These are phyloP conservation scores for Penicillium sp. DNA, from an alignment of 2,329 filamentous ascomycete genomes.

Conservation along the genomic window DNA sequence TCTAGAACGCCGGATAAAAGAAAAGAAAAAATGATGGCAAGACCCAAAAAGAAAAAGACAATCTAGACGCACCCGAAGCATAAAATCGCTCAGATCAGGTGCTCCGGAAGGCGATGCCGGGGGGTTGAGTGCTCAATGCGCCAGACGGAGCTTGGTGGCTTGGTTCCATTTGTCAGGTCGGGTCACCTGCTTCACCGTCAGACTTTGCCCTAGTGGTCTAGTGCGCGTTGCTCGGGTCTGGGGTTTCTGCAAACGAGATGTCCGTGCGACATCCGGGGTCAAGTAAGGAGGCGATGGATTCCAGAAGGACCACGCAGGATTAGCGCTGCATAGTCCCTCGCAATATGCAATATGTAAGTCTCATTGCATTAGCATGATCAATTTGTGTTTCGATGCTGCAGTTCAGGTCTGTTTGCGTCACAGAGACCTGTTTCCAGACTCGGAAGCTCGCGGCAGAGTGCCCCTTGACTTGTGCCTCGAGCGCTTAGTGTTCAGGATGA, in stretches of 20 bases:
- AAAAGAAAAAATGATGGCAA: neutral
- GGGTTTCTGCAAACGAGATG: conserved; percentile 27
- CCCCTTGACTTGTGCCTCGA: neutral
- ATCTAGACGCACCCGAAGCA: neutral
- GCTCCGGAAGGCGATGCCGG: neutral
- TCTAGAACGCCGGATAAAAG: neutral
- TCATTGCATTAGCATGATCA: too few species aligned
- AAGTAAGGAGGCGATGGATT: neutral
- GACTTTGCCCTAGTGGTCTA: conserved; percentile 20
- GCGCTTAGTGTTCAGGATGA: too few species aligned
- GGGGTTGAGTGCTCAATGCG: neutral
- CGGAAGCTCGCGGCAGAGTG: neutral
- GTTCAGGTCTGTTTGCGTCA: neutral
- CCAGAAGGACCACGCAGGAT: neutral
- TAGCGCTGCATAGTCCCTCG: neutral
- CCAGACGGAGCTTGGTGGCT: conserved; percentile 7
- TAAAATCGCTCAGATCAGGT: conserved; percentile 2
- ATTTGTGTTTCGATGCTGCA: neutral
- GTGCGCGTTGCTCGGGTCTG: conserved; percentile 19
- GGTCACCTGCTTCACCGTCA: conserved; percentile 20
- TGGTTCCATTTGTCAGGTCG: conserved; percentile 24
- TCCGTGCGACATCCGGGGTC: conserved; percentile 16
- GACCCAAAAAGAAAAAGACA: neutral
- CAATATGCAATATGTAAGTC: neutral
- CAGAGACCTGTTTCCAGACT: neutral